Evolutionary conservation across 495 filamentous ascomycete species (phyloP).

Genomic region (Aspergillus bertholletiae): DNA sequence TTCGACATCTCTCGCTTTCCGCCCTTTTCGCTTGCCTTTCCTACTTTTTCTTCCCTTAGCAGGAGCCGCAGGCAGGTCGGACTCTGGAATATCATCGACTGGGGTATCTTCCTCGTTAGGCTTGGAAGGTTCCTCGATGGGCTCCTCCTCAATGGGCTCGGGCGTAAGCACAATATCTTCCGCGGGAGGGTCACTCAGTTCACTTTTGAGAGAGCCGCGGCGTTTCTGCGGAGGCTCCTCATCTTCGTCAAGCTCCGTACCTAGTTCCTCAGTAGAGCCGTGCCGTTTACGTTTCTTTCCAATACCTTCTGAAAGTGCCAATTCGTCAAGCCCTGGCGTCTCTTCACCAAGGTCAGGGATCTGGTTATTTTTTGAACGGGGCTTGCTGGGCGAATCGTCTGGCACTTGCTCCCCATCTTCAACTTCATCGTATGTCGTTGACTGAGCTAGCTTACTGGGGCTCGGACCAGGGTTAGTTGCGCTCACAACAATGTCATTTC

Average conservation of each 20-base stretch:
- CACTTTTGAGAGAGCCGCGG: conserved; percentile 42
- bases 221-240: conserved; percentile 44
- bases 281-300: conserved; percentile 49
- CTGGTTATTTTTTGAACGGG: conserved; percentile 32
- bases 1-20: conserved; percentile 35
- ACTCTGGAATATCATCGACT: conserved; percentile 35
- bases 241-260: conserved; percentile 40
- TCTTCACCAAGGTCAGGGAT: conserved; percentile 24
- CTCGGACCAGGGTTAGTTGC: conserved; percentile 52
- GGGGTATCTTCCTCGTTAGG: conserved; percentile 33
- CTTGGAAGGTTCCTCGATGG: conserved; percentile 34
- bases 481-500: conserved; percentile 59
- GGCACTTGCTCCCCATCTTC: conserved; percentile 35
- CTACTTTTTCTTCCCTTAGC: conserved; percentile 38
- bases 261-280: conserved; percentile 37
- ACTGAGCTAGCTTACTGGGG: conserved; percentile 62
- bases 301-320: conserved; percentile 26
- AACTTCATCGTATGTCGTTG: conserved; percentile 44
- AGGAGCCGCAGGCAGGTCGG: conserved; percentile 27
- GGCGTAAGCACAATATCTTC: conserved; percentile 26
- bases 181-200: conserved; percentile 39
- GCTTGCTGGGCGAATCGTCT: conserved; percentile 43
- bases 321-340: conserved; percentile 26
- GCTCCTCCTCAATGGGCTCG: conserved; percentile 36
- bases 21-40: conserved; percentile 44